A percentile compares a stretch with the other conserved stretches of the same genome.
These are phyloP conservation scores for Tuctoria greenei DNA, from an alignment of 176 grass and related monocot genomes.

Conservation along the genomic window DNA sequence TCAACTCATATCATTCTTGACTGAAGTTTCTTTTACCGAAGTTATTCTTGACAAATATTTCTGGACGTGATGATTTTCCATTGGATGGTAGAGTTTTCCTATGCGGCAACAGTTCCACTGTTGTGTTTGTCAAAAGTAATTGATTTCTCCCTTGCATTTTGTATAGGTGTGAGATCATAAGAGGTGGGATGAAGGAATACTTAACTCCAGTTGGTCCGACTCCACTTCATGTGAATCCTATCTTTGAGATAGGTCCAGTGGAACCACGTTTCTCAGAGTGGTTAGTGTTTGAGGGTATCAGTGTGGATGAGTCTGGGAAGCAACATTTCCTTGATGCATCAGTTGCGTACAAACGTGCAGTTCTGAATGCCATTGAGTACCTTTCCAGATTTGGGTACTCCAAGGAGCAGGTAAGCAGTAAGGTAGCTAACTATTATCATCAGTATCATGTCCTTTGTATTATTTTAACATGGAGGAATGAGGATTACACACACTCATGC, in stretches of 20 bases:
- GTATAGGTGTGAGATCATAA: slow-evolving; percentile 89
- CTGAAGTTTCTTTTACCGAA: neutral
- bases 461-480: slow-evolving; percentile 21
- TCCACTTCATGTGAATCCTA: slow-evolving; percentile 81
- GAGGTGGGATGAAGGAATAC: slow-evolving; percentile 90
- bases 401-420: slow-evolving; percentile 77
- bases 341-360: slow-evolving; percentile 82
- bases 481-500: slow-evolving; percentile 14
- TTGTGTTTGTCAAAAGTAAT: neutral
- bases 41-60: neutral
- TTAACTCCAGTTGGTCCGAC: slow-evolving; percentile 86
- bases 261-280: slow-evolving; percentile 92
- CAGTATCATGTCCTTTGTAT: neutral
- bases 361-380: slow-evolving; percentile 93
- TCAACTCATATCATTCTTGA: neutral
- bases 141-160: slow-evolving; percentile 24
- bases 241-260: slow-evolving; percentile 94
- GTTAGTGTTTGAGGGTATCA: slow-evolving; percentile 96
- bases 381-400: slow-evolving; percentile 89
- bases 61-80: slow-evolving; percentile 3
- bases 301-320: slow-evolving; percentile 82
- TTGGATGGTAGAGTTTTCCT: slow-evolving; percentile 9
- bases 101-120: neutral
- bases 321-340: slow-evolving; percentile 93
- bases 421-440: neutral